Evolutionary conservation across 2,329 filamentous ascomycete genomes (phyloP), one percentile per base, ranked within the genome.

Genomic region (Cucurbitaria berberidis): DNA sequence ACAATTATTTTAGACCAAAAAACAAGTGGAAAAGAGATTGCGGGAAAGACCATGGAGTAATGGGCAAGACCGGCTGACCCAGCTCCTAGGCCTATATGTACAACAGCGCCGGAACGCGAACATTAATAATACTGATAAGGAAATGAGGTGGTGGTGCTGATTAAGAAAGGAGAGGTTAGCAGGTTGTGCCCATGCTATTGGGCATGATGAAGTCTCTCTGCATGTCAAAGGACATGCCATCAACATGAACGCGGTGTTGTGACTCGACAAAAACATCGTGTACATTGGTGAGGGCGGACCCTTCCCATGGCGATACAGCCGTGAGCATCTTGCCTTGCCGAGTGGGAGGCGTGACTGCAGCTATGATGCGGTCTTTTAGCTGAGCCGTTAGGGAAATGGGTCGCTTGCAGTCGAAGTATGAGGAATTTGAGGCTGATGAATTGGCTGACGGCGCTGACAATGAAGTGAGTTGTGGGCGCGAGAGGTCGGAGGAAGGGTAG

Each of bases 161-260:
- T 22, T 11, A 38, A 48, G 30, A 45, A 43, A 44, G 3, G 13
- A 15, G 16, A 11, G 22, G 2, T 54, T 57, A 72, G 47, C 65
- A 70, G 7, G 69, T 68, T 35, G 70, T 74, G 40, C 40, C 24
- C 3, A 42, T 15, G 53, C 55, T 6, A 67, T 48, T 29, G 18
- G 70, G 61, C 39, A 64, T 55, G 16, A 60, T 53, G 13, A 73
- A 64, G 49, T 72, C 66, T 40, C 62, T 53, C 5, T 72, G 42
- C 62, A 75, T 69, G 45, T 75, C 72, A 41, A 75, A 74, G 0
- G 69, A 68, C 62, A 74, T 64, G 42, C 72, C 72, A 38, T 75
- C 71, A 21, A 74, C 66, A 10, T 63, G 58, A 13, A 75, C 65
- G 11, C 69, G 55, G 3, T 72, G 68, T 24, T 72, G 68, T 18